Conservation (phyloP, 345 rosid species). For the Angophora floribunda region DNA sequence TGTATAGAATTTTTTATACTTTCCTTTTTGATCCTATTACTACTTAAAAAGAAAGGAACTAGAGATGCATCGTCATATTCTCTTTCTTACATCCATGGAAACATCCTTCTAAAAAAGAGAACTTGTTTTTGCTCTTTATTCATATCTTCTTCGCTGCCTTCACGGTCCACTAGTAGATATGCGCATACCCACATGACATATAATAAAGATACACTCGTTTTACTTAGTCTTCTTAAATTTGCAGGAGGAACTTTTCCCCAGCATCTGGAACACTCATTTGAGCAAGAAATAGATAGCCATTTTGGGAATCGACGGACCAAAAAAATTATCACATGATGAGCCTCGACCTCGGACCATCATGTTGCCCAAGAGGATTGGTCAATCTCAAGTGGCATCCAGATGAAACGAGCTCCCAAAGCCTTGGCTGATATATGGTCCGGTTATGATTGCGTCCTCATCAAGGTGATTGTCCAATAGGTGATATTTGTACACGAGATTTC, state of each 20-base stretch:
- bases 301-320: not conserved
- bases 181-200: not conserved
- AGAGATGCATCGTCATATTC: not conserved
- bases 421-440: not conserved
- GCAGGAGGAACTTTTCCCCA: not conserved
- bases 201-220: not conserved
- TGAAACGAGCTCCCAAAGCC: not conserved
- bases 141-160: not conserved
- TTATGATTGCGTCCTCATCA: not conserved
- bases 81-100: not conserved
- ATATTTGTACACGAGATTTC: not conserved
- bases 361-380: not conserved
- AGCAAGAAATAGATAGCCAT: not conserved
- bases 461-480: not conserved
- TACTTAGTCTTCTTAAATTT: not conserved
- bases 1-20: not conserved
- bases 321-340: not conserved
- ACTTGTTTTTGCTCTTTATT: not conserved
- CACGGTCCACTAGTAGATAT: not conserved
- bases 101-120: not conserved
- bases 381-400: not conserved
- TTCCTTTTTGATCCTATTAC: not conserved
- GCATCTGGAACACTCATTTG: not conserved
- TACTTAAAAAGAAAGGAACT: not conserved
- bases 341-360: conserved; percentile 6